Evolutionary conservation across 768 basidiomycete genomes (phyloP).

Genomic region (Mycena filopes): DNA sequence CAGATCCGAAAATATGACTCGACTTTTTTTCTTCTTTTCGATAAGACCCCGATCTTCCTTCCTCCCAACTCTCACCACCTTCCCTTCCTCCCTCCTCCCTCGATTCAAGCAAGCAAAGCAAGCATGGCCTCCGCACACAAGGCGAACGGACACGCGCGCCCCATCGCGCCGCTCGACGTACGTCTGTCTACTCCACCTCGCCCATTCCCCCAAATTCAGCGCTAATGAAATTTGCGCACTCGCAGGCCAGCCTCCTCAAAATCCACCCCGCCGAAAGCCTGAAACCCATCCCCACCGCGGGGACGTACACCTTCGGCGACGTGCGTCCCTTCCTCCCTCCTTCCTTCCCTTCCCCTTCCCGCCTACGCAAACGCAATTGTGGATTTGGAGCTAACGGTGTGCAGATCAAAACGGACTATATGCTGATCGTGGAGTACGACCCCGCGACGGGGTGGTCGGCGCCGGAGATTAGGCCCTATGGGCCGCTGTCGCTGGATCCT

Average conservation of each 20-base stretch:
- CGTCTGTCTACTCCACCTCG: neutral
- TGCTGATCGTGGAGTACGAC: conserved; percentile 75
- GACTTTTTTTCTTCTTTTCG: no score
- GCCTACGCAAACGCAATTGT: no score
- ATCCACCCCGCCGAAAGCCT: conserved; percentile 56
- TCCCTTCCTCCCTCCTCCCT: no score
- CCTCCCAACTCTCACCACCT: no score
- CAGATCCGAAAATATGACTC: no score
- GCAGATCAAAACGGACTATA: conserved; percentile 80
- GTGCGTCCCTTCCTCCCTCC: conserved; percentile 44
- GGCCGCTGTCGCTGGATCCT: conserved; percentile 75
- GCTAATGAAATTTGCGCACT: neutral
- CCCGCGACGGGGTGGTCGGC: conserved; percentile 73
- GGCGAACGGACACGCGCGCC: conserved; percentile 15
- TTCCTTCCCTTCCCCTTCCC: no score
- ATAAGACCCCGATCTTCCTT: no score
- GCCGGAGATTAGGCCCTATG: conserved; percentile 82
- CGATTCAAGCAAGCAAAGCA: no score
- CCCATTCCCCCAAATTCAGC: neutral
- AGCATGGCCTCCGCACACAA: neutral
- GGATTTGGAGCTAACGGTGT: conserved; percentile 3
- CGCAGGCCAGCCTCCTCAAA: conserved; percentile 65
- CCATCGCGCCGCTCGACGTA: conserved; percentile 17
- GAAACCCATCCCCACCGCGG: conserved; percentile 61
- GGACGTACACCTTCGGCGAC: conserved; percentile 66